Base-by-base conservation (phyloP, 2,329 filamentous ascomycete species). In the Alternaria dauci region DNA sequence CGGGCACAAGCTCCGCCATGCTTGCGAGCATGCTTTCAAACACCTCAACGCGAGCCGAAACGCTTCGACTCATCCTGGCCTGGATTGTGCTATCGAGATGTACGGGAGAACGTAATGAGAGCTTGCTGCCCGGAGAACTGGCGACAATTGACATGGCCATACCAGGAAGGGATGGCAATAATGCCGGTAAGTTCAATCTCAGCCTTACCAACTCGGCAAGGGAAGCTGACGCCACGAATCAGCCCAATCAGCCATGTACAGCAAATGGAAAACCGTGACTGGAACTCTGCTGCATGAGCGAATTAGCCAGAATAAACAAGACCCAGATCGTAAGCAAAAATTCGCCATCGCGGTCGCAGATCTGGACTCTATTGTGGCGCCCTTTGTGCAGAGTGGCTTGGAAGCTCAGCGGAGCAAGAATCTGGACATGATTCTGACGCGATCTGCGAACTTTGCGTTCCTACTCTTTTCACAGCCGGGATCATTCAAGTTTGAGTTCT, bases 391-490 rank as follows among this genome's bases (percentile, higher is more conserved):
- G 41, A 58, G 38, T 12, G 30, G 65, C n/a, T 61, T 72, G 26
- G 60, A 54, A 7, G 52, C 39, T 41, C 57, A 71, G 46, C 66
- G 75, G 2, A 58, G 57, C 2, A 65, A 58, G 25, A 76, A 78
- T 53, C 53, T 78, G 16, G 65, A 75, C 43, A 69, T 73, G 64
- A 73, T 78, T 11, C 54, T 76, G 16, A 65, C 66, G 26, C 71
- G 71, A 12, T 66, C 73, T 14, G 70, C 72, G 8, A 62, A 66
- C 8, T 63, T 76, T 25, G 73, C 70, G 9, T 73, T 71, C 20
- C 36, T 74, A 4, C 59, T 78, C 16, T 55, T 55, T 20, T 36
- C 23, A 9, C 75, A 78, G 52, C 75, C 74, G 20, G 69, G 71
- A 7, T 63, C 62, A 5, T 78, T 71, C 42, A 41, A 54, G 1